Conservation (phyloP, 2,329 filamentous ascomycete species). For the Exophiala oligosperma region DNA sequence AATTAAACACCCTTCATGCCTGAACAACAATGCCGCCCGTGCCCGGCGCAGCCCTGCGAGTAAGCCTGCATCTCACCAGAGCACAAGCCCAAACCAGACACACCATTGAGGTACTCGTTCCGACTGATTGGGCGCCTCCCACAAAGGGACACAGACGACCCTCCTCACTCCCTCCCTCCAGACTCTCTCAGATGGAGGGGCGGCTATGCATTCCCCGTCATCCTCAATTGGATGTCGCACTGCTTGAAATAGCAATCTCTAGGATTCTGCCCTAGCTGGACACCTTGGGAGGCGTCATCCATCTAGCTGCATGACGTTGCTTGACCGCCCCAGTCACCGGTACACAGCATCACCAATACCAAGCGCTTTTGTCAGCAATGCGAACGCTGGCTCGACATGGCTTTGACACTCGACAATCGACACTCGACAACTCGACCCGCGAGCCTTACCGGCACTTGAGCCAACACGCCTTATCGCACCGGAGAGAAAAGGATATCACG, state of each 20-base stretch:
- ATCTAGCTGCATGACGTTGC: not conserved
- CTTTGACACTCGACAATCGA: no score
- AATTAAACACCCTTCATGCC: not conserved
- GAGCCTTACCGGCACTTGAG: no score
- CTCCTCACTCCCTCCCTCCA: not conserved
- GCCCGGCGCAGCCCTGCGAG: conserved; percentile 1
- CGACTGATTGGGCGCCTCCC: conserved; percentile 5
- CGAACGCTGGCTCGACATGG: no score
- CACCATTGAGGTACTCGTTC: conserved; percentile 4
- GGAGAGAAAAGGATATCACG: no score
- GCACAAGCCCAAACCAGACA: conserved; percentile 10
- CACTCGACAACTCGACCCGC: no score
- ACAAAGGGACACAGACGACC: not conserved
- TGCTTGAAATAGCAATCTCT: conserved; percentile 4
- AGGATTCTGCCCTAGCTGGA: not conserved
- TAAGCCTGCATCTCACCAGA: conserved; percentile 3
- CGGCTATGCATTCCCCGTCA: not conserved
- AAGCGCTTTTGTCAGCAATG: not conserved
- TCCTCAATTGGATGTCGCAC: not conserved
- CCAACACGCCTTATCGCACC: no score
- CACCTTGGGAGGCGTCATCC: not conserved
- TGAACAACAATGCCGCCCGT: not conserved
- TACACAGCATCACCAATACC: not conserved
- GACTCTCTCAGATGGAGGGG: not conserved
- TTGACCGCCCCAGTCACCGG: not conserved